Evolutionary conservation across 1,284 basidiomycete genomes (phyloP).

Genomic region (Anthracocystis panici-leucophaei): DNA sequence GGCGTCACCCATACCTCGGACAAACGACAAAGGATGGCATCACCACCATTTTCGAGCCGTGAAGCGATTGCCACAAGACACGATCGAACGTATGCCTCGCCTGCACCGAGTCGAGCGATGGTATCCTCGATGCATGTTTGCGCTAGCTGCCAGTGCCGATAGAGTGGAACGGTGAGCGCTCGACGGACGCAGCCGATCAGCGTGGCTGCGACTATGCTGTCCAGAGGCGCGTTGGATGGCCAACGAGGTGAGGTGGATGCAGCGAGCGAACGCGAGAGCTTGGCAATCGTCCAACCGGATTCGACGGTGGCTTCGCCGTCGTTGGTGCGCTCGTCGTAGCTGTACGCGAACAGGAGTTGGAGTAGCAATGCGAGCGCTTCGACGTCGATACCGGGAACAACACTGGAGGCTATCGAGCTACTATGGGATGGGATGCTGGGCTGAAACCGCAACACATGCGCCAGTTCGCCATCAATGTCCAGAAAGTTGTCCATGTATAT

Average conservation of each 20-base stretch:
- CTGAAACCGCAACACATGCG: slow-evolving; percentile 15
- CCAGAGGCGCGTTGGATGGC: neutral
- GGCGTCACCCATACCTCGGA: slow-evolving; percentile 24
- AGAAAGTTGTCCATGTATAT: slow-evolving; percentile 50
- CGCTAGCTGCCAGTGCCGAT: slow-evolving; percentile 44
- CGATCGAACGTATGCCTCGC: slow-evolving; percentile 10
- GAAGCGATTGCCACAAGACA: slow-evolving; percentile 16
- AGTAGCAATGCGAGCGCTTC: slow-evolving; percentile 23
- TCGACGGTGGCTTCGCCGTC: slow-evolving; percentile 48
- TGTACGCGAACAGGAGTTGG: slow-evolving; percentile 37
- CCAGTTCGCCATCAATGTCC: slow-evolving; percentile 39
- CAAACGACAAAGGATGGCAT: slow-evolving; percentile 26
- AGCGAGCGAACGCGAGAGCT: slow-evolving; percentile 32
- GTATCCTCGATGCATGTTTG: slow-evolving; percentile 26
- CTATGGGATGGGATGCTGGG: neutral
- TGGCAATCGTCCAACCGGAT: slow-evolving; percentile 50
- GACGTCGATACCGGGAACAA: slow-evolving; percentile 2
- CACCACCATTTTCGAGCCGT: slow-evolving; percentile 21
- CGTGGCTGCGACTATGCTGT: slow-evolving; percentile 7
- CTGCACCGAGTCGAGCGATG: slow-evolving; percentile 15
- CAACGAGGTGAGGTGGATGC: slow-evolving; percentile 9
- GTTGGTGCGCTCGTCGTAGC: slow-evolving; percentile 49
- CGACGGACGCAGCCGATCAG: slow-evolving; percentile 29
- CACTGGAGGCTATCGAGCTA: neutral
- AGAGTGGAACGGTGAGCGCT: slow-evolving; percentile 32